These are phyloP conservation scores for Cystoisospora suis DNA, from an alignment of 169 alveolate species.

Conservation along the genomic window DNA sequence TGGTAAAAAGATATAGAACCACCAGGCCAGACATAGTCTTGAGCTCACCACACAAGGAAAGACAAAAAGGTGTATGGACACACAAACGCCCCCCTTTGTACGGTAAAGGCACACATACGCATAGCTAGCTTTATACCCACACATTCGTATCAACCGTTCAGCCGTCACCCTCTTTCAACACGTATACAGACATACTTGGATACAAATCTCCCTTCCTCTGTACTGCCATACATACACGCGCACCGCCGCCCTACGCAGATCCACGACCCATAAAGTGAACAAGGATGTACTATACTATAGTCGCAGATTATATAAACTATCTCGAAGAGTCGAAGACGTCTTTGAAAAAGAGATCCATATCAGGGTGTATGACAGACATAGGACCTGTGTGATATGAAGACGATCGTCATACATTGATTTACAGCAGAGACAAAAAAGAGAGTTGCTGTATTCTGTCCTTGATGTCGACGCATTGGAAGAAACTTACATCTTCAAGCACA, in stretches of 20 bases:
- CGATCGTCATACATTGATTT: not conserved
- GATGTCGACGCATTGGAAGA: too few species aligned
- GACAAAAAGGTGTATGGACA: not conserved
- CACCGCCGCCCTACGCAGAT: too few species aligned
- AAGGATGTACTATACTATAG: too few species aligned
- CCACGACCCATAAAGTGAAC: too few species aligned
- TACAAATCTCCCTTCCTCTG: too few species aligned
- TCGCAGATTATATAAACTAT: not conserved
- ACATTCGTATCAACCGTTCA: too few species aligned
- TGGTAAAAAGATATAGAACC: not conserved
- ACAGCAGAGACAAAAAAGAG: not conserved
- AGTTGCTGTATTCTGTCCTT: not conserved
- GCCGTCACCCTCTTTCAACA: too few species aligned
- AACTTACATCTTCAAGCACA: conserved; percentile 27
- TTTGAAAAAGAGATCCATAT: not conserved
- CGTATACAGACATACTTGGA: too few species aligned
- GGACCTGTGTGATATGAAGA: not conserved
- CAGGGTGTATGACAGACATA: not conserved
- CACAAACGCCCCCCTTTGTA: too few species aligned
- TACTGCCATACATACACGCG: too few species aligned
- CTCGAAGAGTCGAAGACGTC: not conserved
- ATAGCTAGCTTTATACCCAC: too few species aligned
- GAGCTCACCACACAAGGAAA: not conserved
- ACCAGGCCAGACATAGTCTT: not conserved
- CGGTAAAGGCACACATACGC: too few species aligned